Evolutionary conservation across 2,329 filamentous ascomycete genomes (phyloP).

Genomic region (Samsoniella hepiali): DNA sequence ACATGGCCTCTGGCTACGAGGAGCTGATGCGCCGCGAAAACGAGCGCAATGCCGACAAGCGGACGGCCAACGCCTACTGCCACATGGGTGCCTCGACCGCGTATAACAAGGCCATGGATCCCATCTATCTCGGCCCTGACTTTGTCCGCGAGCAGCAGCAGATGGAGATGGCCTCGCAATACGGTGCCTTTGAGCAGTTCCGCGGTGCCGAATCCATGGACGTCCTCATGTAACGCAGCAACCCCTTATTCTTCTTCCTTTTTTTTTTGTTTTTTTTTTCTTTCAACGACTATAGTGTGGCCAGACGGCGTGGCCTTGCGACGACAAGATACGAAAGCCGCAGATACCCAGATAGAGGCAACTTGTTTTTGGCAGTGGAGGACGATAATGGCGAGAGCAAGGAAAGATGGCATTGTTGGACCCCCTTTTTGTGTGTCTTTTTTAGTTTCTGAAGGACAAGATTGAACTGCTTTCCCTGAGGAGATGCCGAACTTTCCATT

Average conservation of each 20-base stretch:
- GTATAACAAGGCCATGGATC: constrained; percentile 61
- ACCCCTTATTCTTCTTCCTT: neutral
- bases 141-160: constrained; percentile 49
- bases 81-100: constrained; percentile 42
- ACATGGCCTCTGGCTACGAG: constrained; percentile 81
- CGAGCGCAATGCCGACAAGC: constrained; percentile 39
- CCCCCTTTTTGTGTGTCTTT: neutral
- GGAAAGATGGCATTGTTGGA: neutral
- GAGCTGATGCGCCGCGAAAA: constrained; percentile 63
- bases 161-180: constrained; percentile 64
- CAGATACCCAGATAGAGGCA: constrained; percentile 15
- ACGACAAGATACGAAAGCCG: constrained; percentile 10
- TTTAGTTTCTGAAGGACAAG: neutral
- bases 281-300: neutral
- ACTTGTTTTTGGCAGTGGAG: neutral
- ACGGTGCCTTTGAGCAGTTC: constrained; percentile 57
- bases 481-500: neutral
- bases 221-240: constrained; percentile 36
- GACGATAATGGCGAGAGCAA: neutral
- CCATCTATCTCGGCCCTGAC: constrained; percentile 57
- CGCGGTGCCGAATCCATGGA: constrained; percentile 44
- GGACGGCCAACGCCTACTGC: constrained; percentile 41
- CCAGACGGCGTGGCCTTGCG: constrained; percentile 6
- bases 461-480: neutral
- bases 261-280: neutral